Evolutionary conservation across 2,329 filamentous ascomycete genomes (phyloP).

Genomic region (Pseudocercospora crystallina): DNA sequence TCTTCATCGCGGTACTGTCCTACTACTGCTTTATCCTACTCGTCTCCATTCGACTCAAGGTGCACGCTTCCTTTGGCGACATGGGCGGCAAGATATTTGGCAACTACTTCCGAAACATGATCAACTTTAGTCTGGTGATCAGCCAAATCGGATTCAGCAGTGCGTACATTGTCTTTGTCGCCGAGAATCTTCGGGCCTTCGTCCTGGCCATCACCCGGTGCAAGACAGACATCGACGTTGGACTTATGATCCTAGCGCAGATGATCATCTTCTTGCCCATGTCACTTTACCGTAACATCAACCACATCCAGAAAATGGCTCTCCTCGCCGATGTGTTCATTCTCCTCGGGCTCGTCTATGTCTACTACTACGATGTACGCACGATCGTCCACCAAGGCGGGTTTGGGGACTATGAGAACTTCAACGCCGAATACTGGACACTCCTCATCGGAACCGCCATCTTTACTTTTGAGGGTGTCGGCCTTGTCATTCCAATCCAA

Average conservation of each 20-base stretch:
- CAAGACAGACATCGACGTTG: constrained; percentile 79
- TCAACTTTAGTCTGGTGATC: constrained; percentile 87
- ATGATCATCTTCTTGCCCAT: constrained; percentile 94
- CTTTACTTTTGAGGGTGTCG: constrained; percentile 97
- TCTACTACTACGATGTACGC: constrained; percentile 92
- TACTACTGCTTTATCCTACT: constrained; percentile 98
- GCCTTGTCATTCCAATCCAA: constrained; percentile 96
- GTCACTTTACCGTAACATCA: constrained; percentile 91
- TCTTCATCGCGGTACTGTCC: constrained; percentile 79
- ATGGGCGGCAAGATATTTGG: constrained; percentile 92
- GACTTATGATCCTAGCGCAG: constrained; percentile 88
- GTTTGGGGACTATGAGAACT: constrained; percentile 80
- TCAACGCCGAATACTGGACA: constrained; percentile 92
- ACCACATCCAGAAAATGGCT: constrained; percentile 93
- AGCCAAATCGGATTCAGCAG: constrained; percentile 94
- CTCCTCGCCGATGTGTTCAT: constrained; percentile 94
- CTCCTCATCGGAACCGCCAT: constrained; percentile 98
- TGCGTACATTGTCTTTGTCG: constrained; percentile 95
- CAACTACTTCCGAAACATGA: constrained; percentile 81
- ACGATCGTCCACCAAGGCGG: constrained; percentile 74
- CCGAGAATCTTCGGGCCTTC: constrained; percentile 92
- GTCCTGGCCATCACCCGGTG: constrained; percentile 89
- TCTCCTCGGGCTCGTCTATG: constrained; percentile 82
- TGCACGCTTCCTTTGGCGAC: constrained; percentile 95
- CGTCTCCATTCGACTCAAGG: constrained; percentile 77